Percentiles rank a stretch among this genome's conserved stretches.
These are phyloP conservation scores for Sclerotinia subarctica DNA, from an alignment of 2,329 filamentous ascomycete genomes.

Conservation along the genomic window DNA sequence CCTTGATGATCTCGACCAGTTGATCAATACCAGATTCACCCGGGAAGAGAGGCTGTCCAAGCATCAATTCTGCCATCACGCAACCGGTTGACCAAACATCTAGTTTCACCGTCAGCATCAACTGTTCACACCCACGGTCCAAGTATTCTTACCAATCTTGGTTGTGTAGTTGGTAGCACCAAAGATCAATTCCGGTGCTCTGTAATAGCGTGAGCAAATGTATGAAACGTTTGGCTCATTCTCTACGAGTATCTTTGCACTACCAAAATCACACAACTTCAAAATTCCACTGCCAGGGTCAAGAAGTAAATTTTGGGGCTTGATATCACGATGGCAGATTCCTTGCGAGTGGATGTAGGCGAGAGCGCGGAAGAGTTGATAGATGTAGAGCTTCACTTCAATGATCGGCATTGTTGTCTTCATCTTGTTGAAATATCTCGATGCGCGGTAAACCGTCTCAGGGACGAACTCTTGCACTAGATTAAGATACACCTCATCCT, in stretches of 20 bases:
- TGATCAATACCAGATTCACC: constrained; percentile 99
- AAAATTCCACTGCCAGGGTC: constrained; percentile 88
- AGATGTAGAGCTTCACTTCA: constrained; percentile 99
- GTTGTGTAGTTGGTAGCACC: constrained; percentile 99
- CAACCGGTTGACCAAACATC: constrained; percentile 99
- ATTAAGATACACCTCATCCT: constrained; percentile 98
- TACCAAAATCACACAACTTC: constrained; percentile 98
- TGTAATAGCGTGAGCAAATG: constrained; percentile 98
- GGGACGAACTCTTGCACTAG: constrained; percentile 97
- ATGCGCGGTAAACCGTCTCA: constrained; percentile 96
- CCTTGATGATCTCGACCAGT: constrained; percentile 98
- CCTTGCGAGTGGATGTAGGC: constrained; percentile 99
- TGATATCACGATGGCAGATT: constrained; percentile 98
- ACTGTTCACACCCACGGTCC: constrained; percentile 22
- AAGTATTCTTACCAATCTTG: constrained; percentile 79
- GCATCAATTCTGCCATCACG: constrained; percentile 99
- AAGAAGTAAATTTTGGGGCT: constrained; percentile 94
- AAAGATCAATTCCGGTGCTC: constrained; percentile 96
- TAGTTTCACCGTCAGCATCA: constrained; percentile 41
- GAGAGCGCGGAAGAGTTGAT: constrained; percentile 96
- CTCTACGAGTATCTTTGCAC: constrained; percentile 96
- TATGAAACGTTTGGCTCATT: constrained; percentile 99
- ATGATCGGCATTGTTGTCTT: constrained; percentile 99
- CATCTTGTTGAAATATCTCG: constrained; percentile 99
- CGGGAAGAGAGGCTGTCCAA: constrained; percentile 95